phyloP scores from a whole-genome alignment of 2,329 filamentous ascomycete genomes.

The Sporothrix luriei region DNA sequence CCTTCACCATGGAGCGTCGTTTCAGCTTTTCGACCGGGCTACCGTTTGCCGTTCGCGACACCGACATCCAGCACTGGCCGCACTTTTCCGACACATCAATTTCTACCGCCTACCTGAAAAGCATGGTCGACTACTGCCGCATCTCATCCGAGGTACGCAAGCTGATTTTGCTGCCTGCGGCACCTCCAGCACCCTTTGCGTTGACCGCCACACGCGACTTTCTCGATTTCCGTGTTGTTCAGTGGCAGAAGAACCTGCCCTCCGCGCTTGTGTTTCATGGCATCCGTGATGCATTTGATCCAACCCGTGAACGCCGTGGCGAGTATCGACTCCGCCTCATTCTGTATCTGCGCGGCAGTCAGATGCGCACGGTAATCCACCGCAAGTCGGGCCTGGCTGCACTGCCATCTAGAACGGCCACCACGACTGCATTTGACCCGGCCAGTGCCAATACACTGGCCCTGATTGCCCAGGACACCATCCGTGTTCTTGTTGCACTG shows the following conservation, averaged over 20 bases:
- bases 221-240: slow-evolving; percentile 17
- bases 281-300: slow-evolving; percentile 5
- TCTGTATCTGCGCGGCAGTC: slow-evolving; percentile 8
- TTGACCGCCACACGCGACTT: slow-evolving; percentile 18
- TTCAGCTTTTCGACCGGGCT: slow-evolving; percentile 20
- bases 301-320: slow-evolving; percentile 5
- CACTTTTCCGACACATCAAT: slow-evolving; percentile 11
- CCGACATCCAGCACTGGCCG: slow-evolving; percentile 22
- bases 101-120: slow-evolving; percentile 7
- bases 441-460: slow-evolving; percentile 16
- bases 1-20: slow-evolving; percentile 20
- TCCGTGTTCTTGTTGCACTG: slow-evolving; percentile 14
- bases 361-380: slow-evolving; percentile 17
- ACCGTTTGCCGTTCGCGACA: slow-evolving; percentile 20
- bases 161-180: slow-evolving; percentile 7
- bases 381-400: slow-evolving; percentile 3
- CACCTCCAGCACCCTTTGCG: slow-evolving; percentile 4
- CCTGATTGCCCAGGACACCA: slow-evolving; percentile 9
- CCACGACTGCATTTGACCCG: not conserved
- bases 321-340: slow-evolving; percentile 22
- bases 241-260: slow-evolving; percentile 25
- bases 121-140: slow-evolving; percentile 26
- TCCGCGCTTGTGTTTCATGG: not conserved
- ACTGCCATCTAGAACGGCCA: not conserved
- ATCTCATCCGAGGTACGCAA: slow-evolving; percentile 23